Conservation (phyloP, 257 asterid species). For the Nicotiana noctiflora region DNA sequence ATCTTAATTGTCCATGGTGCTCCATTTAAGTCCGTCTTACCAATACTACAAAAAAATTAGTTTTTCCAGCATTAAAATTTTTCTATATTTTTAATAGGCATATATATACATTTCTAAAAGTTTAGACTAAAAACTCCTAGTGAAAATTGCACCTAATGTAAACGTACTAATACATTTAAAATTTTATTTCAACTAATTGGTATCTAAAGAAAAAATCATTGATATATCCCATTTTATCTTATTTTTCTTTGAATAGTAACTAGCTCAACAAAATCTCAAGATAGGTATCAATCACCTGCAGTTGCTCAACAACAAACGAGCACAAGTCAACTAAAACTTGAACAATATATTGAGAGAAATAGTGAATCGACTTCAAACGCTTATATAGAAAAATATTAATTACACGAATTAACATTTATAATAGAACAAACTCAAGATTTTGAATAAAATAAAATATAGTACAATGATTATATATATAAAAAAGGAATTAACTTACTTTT, state of each 20-base stretch:
- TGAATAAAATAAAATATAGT: background rate
- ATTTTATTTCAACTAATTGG: background rate
- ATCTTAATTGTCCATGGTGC: background rate
- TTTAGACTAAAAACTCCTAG: background rate
- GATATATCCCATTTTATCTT: background rate
- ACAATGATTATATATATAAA: background rate
- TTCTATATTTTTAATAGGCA: background rate
- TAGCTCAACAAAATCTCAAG: background rate
- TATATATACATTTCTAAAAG: background rate
- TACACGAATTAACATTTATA: background rate
- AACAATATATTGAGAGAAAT: background rate
- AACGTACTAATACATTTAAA: background rate
- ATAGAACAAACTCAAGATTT: background rate
- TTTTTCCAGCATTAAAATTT: background rate
- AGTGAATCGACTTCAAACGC: background rate
- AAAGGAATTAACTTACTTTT: background rate
- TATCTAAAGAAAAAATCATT: background rate
- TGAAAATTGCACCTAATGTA: background rate
- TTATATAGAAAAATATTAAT: background rate
- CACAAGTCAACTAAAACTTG: background rate
- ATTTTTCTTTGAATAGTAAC: background rate
- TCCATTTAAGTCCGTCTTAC: background rate
- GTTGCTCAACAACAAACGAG: conserved; percentile 2
- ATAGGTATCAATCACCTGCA: background rate
- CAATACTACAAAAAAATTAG: background rate